Conservation (phyloP, 2,329 filamentous ascomycete species). For the Aureobasidium subglaciale region DNA sequence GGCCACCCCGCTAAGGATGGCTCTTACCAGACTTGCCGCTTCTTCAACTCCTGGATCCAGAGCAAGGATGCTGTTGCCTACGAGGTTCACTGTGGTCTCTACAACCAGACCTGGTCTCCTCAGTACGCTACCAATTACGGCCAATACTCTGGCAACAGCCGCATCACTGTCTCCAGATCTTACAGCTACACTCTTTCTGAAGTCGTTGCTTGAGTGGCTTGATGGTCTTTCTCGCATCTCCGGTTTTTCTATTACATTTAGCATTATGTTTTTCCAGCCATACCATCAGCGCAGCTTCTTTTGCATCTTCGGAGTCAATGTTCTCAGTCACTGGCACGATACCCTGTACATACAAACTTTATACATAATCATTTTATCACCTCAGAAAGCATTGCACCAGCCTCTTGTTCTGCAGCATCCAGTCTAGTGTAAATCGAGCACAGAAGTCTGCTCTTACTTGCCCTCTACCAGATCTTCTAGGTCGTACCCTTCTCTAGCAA, state of each 20-base stretch:
- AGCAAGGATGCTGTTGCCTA: constrained; percentile 31
- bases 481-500: not conserved
- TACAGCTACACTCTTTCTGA: constrained; percentile 16
- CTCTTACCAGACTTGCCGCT: constrained; percentile 19
- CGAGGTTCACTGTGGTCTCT: constrained; percentile 36
- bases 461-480: not conserved
- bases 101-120: constrained; percentile 22
- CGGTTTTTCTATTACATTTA: not conserved
- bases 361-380: no score
- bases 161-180: constrained; percentile 17
- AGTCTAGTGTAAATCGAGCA: not conserved
- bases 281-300: not conserved
- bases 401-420: no score
- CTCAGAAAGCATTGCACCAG: no score
- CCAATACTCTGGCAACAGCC: constrained; percentile 16
- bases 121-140: constrained; percentile 21
- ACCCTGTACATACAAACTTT: not conserved
- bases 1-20: constrained; percentile 20
- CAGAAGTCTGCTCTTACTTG: not conserved
- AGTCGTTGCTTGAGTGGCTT: not conserved
- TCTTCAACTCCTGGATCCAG: constrained; percentile 35
- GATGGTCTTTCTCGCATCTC: not conserved
- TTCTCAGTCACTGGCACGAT: not conserved
- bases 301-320: not conserved
- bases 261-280: not conserved